Evolutionary conservation across 2,329 filamentous ascomycete genomes (phyloP), one percentile per base, ranked within the genome.

Genomic region (Reticulascus tulasneorum): DNA sequence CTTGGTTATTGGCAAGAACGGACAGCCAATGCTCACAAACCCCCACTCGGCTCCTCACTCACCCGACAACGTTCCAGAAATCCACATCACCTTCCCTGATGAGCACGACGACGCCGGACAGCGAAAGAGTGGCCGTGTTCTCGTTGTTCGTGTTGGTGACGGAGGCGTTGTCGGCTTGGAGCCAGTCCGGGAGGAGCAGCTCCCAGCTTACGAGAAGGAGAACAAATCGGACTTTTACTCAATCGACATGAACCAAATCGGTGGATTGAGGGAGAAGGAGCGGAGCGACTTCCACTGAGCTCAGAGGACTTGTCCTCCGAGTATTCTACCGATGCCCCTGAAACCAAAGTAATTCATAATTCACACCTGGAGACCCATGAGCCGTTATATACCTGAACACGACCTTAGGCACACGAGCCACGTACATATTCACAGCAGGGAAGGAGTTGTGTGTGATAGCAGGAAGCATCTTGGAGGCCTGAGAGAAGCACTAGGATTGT

Each of bases 11-110:
- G 79, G 85, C 52, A 82, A 87, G 60, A 88, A 93, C 63, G 79
- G 83, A 45, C 66, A 73, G 56, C 79, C 79, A 47, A 81, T 94
- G 64, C 79, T 91, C 48, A 75, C 81, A 47, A 86, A 86, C 63
- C 84, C 86, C 21, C 71, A 75, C 42, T 84, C 80, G 45, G 83
- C 87, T 12, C 86, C 90, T 16, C 70, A 84, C 51, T 86, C 84
- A 29, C 83, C 85, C n/a, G 86, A 79, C 62, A 84, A 85, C 48
- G 76, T 97, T 19, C 93, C 93, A 15, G 86, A 97, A 67, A 98
- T 98, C 54, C 88, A 90, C 64, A 95, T 98, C 62, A 97, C 93
- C 23, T 97, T 98, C 71, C 93, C 93, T 12, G 87, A 94, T 52
- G 93, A 97, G 70, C 83, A 94, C 50, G 90, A 96, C 56, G 86